Percentiles rank a stretch among this genome's conserved stretches.
phyloP scores from a whole-genome alignment of 2,329 filamentous ascomycete genomes.

The Ceratocystis diversiconidia region DNA sequence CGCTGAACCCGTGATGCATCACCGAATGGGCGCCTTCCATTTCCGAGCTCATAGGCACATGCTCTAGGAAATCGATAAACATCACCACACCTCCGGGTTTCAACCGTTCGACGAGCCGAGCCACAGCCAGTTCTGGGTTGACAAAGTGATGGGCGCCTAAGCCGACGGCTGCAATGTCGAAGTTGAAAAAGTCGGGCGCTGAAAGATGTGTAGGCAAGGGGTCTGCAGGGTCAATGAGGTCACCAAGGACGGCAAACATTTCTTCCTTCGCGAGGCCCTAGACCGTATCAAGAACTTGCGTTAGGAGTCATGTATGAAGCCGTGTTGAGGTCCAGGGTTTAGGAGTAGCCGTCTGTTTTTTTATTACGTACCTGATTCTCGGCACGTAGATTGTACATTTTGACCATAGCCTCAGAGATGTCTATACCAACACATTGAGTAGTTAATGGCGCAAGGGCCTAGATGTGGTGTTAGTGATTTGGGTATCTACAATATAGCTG shows the following conservation, averaged over 20 bases:
- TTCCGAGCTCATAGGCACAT: constrained; percentile 26
- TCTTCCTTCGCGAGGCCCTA: constrained; percentile 37
- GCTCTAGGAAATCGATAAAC: constrained; percentile 52
- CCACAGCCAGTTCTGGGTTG: constrained; percentile 45
- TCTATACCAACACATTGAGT: constrained; percentile 55
- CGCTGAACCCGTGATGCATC: constrained; percentile 50
- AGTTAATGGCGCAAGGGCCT: constrained; percentile 48
- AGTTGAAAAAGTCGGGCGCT: constrained; percentile 48
- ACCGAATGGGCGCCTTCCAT: constrained; percentile 27
- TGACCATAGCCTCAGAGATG: constrained; percentile 56
- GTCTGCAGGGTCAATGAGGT: constrained; percentile 37
- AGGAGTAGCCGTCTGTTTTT: not conserved
- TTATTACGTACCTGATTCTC: constrained; percentile 33
- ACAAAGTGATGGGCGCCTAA: constrained; percentile 55
- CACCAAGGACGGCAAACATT: constrained; percentile 43
- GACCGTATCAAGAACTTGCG: not conserved
- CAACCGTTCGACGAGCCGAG: constrained; percentile 45
- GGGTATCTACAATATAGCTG: not conserved
- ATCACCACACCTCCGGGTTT: constrained; percentile 51
- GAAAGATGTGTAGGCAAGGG: constrained; percentile 41
- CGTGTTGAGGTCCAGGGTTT: not conserved
- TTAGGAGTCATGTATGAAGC: not conserved
- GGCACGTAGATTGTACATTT: constrained; percentile 48
- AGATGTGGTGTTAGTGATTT: not conserved
- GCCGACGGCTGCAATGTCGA: constrained; percentile 52